phyloP scores from a whole-genome alignment of 352 stramenopile species.

The Elongisporangium undulatum region DNA sequence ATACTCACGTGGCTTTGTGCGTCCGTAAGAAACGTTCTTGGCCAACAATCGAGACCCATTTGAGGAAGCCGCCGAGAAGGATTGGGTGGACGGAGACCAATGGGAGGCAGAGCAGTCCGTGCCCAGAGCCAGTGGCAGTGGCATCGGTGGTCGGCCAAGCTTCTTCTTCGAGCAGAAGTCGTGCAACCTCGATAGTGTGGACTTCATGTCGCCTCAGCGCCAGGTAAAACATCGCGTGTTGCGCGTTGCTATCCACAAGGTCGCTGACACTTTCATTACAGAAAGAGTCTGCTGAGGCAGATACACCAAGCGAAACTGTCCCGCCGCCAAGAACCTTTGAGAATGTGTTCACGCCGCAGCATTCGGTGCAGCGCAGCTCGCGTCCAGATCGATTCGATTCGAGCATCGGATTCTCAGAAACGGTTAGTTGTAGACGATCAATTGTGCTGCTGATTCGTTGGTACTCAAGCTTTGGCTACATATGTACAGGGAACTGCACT shows the following conservation, averaged over 20 bases:
- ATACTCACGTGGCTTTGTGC: not conserved
- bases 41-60: constrained; percentile 19
- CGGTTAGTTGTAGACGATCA: constrained; percentile 6
- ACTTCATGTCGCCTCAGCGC: constrained; percentile 47
- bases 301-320: not conserved
- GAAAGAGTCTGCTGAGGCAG: not conserved
- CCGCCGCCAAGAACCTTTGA: not conserved
- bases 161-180: constrained; percentile 74
- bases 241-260: not conserved
- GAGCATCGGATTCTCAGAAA: constrained; percentile 26
- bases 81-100: constrained; percentile 10
- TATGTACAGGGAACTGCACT: constrained; percentile 35
- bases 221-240: not conserved
- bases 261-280: not conserved
- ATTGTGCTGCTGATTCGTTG: not conserved
- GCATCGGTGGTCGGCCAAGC: constrained; percentile 28
- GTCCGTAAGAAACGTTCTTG: constrained; percentile 30
- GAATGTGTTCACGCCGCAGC: not conserved
- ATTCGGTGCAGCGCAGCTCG: not conserved
- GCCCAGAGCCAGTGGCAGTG: constrained; percentile 2
- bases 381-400: constrained; percentile 1
- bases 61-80: not conserved
- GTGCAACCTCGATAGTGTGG: constrained; percentile 64
- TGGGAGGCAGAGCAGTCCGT: constrained; percentile 26
- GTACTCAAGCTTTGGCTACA: not conserved